These are phyloP conservation scores for Kwoniella sp. DNA, from an alignment of 768 basidiomycete genomes.

Conservation along the genomic window DNA sequence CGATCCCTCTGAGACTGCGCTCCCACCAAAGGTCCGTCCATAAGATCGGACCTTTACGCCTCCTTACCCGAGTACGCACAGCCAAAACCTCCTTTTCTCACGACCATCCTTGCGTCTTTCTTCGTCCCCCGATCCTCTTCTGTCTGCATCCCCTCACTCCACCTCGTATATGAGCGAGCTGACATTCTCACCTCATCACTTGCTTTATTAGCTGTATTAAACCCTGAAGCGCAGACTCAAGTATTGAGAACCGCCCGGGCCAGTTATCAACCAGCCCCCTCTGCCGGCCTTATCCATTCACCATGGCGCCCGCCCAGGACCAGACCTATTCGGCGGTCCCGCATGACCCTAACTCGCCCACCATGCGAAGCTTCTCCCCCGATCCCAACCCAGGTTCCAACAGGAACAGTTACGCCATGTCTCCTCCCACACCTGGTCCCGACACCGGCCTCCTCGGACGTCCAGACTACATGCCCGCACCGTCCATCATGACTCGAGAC, in stretches of 20 bases:
- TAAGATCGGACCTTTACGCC: no score
- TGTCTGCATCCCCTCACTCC: no score
- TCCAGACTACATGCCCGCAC: constrained; percentile 29
- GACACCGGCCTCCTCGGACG: constrained; percentile 18
- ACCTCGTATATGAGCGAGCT: no score
- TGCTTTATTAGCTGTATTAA: no score
- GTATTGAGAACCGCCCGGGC: background rate
- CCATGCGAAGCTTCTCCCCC: constrained; percentile 1
- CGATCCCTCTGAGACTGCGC: no score
- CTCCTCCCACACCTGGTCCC: constrained; percentile 17
- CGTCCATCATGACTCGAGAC: constrained; percentile 38
- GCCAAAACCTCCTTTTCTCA: no score
- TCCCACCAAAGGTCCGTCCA: no score
- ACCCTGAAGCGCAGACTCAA: no score
- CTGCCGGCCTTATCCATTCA: background rate
- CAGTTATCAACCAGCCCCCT: background rate
- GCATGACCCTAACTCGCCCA: constrained; percentile 3
- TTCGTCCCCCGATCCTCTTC: no score
- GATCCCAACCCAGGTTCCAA: constrained; percentile 17
- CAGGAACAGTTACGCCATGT: constrained; percentile 10
- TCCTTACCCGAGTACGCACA: no score
- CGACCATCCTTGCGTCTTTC: no score
- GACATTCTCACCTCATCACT: no score
- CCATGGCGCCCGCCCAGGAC: constrained; percentile 3
- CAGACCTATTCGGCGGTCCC: constrained; percentile 10